A percentile compares a stretch with the other conserved stretches of the same genome.
These are phyloP conservation scores for Colletotrichum eleusines DNA, from an alignment of 2,329 filamentous ascomycete genomes.

Conservation along the genomic window DNA sequence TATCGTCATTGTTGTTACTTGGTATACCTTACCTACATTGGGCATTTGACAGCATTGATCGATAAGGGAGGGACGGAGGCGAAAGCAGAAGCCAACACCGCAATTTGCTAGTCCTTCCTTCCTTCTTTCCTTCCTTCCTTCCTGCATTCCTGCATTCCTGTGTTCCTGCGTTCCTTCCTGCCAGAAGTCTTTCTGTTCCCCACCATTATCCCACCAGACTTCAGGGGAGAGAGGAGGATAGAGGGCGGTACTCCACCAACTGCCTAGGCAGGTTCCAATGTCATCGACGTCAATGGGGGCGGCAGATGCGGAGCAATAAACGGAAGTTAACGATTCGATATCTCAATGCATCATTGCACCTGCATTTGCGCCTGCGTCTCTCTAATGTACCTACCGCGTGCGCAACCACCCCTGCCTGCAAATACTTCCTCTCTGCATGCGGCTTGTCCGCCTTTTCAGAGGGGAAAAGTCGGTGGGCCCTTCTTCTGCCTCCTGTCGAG, in stretches of 20 bases:
- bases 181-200: background rate
- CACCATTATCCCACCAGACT: background rate
- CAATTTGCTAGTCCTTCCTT: slow-evolving; percentile 2
- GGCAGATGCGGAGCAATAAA: background rate
- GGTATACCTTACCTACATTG: too few species aligned
- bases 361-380: background rate
- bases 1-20: too few species aligned
- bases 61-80: slow-evolving; percentile 7
- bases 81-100: slow-evolving; percentile 5
- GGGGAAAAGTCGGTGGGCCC: background rate
- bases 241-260: background rate
- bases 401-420: background rate
- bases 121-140: too few species aligned
- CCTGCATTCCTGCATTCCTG: background rate
- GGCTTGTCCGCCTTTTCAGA: background rate
- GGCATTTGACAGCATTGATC: background rate
- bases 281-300: background rate
- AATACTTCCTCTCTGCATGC: background rate
- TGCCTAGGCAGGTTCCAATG: background rate
- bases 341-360: slow-evolving; percentile 4
- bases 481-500: background rate
- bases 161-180: background rate
- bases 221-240: background rate
- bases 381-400: background rate
- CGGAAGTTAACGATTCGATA: background rate